Percentiles rank a stretch among this genome's conserved stretches.
Evolutionary conservation across 164 flowering plant species (phyloP).

Genomic region (Paratinospora sagittata): DNA sequence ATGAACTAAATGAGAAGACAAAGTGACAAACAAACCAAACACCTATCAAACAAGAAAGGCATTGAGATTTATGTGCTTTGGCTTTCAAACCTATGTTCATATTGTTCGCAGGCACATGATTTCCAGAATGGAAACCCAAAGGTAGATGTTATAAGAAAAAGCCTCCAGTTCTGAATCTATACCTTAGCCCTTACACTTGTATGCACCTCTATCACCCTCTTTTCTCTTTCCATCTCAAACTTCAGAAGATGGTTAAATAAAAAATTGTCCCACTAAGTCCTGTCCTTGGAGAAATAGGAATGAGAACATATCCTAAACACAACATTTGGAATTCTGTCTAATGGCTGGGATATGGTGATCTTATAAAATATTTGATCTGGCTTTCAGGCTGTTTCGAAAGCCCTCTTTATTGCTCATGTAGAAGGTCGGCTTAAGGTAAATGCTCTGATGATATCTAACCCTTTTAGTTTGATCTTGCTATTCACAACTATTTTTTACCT

Average conservation of each 20-base stretch:
- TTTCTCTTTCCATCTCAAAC: background rate
- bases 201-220: background rate
- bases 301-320: too few relatives aligned
- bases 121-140: background rate
- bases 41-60: background rate
- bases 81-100: background rate
- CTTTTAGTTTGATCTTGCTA: constrained; percentile 4
- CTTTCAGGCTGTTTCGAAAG: constrained; percentile 90
- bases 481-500: constrained; percentile 2
- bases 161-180: background rate
- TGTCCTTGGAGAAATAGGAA: background rate
- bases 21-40: background rate
- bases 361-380: constrained; percentile 17
- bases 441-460: background rate
- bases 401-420: constrained; percentile 94
- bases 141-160: background rate
- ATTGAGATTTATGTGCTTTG: background rate
- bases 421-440: constrained; percentile 94
- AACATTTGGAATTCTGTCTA: too few relatives aligned
- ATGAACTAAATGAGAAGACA: background rate
- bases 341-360: background rate
- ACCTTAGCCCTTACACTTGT: background rate
- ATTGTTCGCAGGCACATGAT: background rate
- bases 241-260: background rate
- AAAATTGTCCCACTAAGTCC: background rate